Conservation (phyloP, 345 rosid genomes). For the Pugionium cornutum region DNA sequence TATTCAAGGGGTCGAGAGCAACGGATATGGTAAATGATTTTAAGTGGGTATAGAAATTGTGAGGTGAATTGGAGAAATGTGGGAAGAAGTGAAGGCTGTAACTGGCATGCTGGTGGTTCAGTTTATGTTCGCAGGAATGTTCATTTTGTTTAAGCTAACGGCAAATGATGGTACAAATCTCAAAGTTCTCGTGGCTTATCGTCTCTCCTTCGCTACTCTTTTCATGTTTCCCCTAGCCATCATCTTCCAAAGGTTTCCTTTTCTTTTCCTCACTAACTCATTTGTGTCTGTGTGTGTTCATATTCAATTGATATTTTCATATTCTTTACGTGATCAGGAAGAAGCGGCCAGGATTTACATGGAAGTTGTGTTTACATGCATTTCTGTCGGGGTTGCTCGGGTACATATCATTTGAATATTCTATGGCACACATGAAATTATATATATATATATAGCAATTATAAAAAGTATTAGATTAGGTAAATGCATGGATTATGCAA, state of each 20-base stretch:
- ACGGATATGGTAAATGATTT: constrained; percentile 1
- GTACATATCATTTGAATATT: constrained; percentile 35
- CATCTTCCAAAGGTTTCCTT: constrained; percentile 43
- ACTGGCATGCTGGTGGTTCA: constrained; percentile 44
- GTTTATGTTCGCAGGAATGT: constrained; percentile 38
- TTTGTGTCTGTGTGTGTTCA: constrained; percentile 7
- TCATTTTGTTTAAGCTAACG: constrained; percentile 44
- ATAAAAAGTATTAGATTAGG: not conserved
- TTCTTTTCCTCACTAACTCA: not conserved
- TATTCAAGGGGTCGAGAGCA: not conserved
- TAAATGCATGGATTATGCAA: not conserved
- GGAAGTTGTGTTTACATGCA: constrained; percentile 48
- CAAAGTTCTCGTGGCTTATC: constrained; percentile 44
- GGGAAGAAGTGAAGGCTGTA: constrained; percentile 33
- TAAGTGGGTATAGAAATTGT: not conserved
- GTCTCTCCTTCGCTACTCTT: constrained; percentile 43
- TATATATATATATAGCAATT: not conserved
- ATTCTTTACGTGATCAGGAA: constrained; percentile 43
- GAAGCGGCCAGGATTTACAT: constrained; percentile 47
- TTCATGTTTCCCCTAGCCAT: constrained; percentile 44
- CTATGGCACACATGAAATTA: not conserved
- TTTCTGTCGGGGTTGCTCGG: constrained; percentile 55
- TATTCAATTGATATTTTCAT: too few species aligned
- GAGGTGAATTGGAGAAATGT: constrained; percentile 16
- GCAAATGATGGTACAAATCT: constrained; percentile 37